A percentile compares a stretch with the other conserved stretches of the same genome.
These are phyloP conservation scores for Talaromyces amestolkiae DNA, from an alignment of 2,329 filamentous ascomycete genomes.

Conservation along the genomic window DNA sequence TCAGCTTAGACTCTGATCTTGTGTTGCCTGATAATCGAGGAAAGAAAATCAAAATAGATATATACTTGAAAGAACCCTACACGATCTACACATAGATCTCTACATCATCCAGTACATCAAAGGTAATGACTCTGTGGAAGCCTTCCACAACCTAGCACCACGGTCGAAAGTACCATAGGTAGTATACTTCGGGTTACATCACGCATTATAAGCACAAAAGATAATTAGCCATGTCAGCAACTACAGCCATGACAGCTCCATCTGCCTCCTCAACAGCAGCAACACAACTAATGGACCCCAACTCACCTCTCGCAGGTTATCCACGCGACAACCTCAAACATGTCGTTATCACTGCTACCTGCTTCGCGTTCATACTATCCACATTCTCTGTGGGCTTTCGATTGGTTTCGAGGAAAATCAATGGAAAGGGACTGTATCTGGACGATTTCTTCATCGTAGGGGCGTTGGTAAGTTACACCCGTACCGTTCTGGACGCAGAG, in stretches of 20 bases:
- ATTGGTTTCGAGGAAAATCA: too few relatives aligned
- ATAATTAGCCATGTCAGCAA: not conserved
- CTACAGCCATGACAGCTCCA: not conserved
- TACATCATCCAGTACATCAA: not conserved
- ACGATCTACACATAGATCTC: not conserved
- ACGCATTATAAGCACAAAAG: not conserved
- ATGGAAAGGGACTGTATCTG: too few relatives aligned
- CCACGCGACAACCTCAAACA: not conserved
- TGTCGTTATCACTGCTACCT: not conserved
- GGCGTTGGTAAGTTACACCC: too few relatives aligned
- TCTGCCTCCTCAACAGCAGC: not conserved
- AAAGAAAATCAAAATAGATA: too few relatives aligned
- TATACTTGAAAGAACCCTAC: not conserved
- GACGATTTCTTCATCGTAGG: too few relatives aligned
- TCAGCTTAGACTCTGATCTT: not conserved
- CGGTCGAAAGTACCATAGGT: too few relatives aligned
- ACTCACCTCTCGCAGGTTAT: conserved; percentile 9
- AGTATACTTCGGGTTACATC: not conserved
- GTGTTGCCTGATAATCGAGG: not conserved
- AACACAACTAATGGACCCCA: not conserved
- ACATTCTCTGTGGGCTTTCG: not conserved
- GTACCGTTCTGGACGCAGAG: too few relatives aligned
- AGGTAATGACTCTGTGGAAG: not conserved
- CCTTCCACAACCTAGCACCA: not conserved
- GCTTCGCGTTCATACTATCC: not conserved